Conservation (phyloP, 2,329 filamentous ascomycete species). For the Talaromyces sp. region DNA sequence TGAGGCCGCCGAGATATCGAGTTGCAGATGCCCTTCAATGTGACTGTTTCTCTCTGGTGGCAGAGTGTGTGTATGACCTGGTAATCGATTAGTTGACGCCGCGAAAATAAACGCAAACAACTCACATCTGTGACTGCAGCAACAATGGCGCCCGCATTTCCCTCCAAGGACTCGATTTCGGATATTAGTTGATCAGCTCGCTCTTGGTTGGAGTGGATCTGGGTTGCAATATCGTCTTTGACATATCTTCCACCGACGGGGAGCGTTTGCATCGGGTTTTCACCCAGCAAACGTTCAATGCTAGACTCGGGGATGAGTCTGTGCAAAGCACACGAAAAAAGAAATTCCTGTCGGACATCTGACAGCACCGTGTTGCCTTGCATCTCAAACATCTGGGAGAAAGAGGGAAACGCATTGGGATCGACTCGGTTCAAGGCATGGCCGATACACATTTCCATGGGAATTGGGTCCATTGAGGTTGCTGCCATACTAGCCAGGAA, state of each 20-base stretch:
- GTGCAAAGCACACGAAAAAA: constrained; percentile 86
- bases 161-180: constrained; percentile 84
- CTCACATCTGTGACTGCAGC: constrained; percentile 69
- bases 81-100: constrained; percentile 7
- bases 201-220: constrained; percentile 72
- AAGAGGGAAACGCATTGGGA: constrained; percentile 58
- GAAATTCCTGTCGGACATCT: constrained; percentile 73
- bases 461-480: constrained; percentile 56
- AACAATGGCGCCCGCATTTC: constrained; percentile 82
- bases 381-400: constrained; percentile 62
- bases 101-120: constrained; percentile 1
- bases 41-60: constrained; percentile 58
- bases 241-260: constrained; percentile 69
- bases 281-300: constrained; percentile 75
- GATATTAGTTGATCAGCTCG: constrained; percentile 70
- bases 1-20: constrained; percentile 52
- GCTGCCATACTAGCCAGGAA: constrained; percentile 56
- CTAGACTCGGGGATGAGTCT: constrained; percentile 73
- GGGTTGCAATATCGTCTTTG: constrained; percentile 72
- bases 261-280: constrained; percentile 74
- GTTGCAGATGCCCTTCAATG: constrained; percentile 58
- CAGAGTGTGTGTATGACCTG: constrained; percentile 54
- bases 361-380: constrained; percentile 55
- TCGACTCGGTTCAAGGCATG: constrained; percentile 62
- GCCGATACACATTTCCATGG: constrained; percentile 61